Evolutionary conservation across 306 rosid species (phyloP).

Genomic region (Sesbania bispinosa): DNA sequence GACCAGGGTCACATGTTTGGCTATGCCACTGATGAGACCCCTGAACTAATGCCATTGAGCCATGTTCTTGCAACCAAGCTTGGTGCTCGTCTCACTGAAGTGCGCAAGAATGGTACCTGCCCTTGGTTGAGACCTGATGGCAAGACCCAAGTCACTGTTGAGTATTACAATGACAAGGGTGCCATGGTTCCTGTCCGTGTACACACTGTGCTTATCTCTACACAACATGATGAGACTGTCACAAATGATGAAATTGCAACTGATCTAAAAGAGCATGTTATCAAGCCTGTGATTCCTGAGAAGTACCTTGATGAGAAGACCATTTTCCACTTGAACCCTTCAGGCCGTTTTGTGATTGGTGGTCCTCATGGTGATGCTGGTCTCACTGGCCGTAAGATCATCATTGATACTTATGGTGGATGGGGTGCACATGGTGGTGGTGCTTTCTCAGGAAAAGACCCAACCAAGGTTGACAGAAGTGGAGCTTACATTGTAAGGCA

Average conservation of each 20-base stretch:
- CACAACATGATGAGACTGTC: constrained; percentile 49
- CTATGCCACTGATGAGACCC: constrained; percentile 44
- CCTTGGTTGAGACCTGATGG: constrained; percentile 53
- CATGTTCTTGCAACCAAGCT: constrained; percentile 50
- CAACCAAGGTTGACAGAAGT: constrained; percentile 45
- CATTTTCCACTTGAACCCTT: constrained; percentile 44
- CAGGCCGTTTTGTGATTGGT: constrained; percentile 45
- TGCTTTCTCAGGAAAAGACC: constrained; percentile 49
- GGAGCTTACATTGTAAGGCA: constrained; percentile 50
- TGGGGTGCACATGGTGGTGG: constrained; percentile 55
- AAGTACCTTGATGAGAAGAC: constrained; percentile 49
- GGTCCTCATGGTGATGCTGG: constrained; percentile 52
- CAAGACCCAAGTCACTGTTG: constrained; percentile 45
- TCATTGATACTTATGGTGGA: constrained; percentile 41
- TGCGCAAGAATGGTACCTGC: constrained; percentile 42
- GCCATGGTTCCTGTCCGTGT: constrained; percentile 45
- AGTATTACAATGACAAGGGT: constrained; percentile 45
- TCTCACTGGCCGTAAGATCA: constrained; percentile 48
- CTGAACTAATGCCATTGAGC: constrained; percentile 44
- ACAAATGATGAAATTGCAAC: constrained; percentile 44
- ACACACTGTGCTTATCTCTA: constrained; percentile 42
- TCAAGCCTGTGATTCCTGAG: constrained; percentile 47
- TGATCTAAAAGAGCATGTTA: constrained; percentile 44
- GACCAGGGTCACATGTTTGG: constrained; percentile 52
- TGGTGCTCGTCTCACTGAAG: constrained; percentile 41